Percentiles rank a stretch among this genome's conserved stretches.
Conservation (phyloP, 192 early-diverging fungal species). For the Coemansia sp. region DNA sequence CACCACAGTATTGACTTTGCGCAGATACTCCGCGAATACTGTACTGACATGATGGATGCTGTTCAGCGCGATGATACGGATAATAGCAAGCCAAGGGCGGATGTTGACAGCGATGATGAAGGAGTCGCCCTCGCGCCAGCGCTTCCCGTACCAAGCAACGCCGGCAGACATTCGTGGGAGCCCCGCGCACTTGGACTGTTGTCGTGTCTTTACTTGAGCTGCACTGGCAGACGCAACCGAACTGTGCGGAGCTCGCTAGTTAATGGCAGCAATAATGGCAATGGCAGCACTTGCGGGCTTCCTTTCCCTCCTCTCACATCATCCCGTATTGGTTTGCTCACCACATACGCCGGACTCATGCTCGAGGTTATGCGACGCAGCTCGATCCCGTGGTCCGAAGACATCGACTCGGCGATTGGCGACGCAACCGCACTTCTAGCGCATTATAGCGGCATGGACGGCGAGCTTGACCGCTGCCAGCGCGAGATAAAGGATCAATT, state of each 20-base stretch:
- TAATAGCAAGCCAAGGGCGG: background rate
- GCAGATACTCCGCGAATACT: slow-evolving; percentile 59
- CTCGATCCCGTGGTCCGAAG: slow-evolving; percentile 64
- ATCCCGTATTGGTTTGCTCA: slow-evolving; percentile 13
- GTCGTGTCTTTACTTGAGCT: slow-evolving; percentile 36
- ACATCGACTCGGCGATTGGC: slow-evolving; percentile 51
- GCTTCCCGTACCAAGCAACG: background rate
- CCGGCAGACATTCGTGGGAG: slow-evolving; percentile 54
- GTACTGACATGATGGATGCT: slow-evolving; percentile 59
- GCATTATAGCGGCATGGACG: slow-evolving; percentile 13
- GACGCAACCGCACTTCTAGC: slow-evolving; percentile 10
- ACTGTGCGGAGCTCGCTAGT: background rate
- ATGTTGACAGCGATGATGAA: background rate
- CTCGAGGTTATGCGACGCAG: slow-evolving; percentile 66
- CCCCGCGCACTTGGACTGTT: slow-evolving; percentile 59
- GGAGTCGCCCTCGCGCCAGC: background rate
- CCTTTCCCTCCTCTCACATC: slow-evolving; percentile 16
- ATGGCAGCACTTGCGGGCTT: background rate
- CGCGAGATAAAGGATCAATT: slow-evolving; percentile 62
- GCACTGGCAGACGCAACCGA: slow-evolving; percentile 2
- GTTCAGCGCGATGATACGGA: slow-evolving; percentile 11
- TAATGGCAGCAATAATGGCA: background rate
- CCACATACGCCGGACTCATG: slow-evolving; percentile 41
- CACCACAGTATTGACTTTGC: slow-evolving; percentile 57
- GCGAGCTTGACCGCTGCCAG: slow-evolving; percentile 19